Evolutionary conservation across 2,329 filamentous ascomycete species (phyloP).

Genomic region (Parafenestella ontariensis): DNA sequence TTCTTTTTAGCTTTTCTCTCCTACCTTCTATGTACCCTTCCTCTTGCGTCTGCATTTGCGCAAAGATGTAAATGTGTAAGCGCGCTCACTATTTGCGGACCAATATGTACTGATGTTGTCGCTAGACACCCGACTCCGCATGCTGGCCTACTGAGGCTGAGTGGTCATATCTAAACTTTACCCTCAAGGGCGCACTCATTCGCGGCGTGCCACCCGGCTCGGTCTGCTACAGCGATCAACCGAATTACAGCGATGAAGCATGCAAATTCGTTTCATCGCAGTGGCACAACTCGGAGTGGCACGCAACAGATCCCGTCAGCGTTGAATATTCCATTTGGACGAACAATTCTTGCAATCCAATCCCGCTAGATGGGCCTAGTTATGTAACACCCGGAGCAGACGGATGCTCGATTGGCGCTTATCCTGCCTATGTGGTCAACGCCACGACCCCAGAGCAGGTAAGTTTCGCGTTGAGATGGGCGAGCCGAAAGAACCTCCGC

Average conservation of each 20-base stretch:
- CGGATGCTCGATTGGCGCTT: slow-evolving; percentile 32
- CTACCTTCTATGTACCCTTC: not conserved
- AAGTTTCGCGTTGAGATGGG: slow-evolving; percentile 29
- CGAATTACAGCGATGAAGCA: slow-evolving; percentile 25
- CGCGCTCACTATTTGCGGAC: not conserved
- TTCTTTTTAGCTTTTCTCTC: not conserved
- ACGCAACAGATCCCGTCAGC: slow-evolving; percentile 35
- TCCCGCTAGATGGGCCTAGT: too few species aligned
- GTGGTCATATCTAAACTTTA: slow-evolving; percentile 30
- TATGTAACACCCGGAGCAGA: slow-evolving; percentile 24
- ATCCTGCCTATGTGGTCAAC: slow-evolving; percentile 40
- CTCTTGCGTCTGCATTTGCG: not conserved
- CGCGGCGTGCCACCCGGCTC: slow-evolving; percentile 28
- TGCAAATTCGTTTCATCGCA: slow-evolving; percentile 27
- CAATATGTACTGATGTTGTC: not conserved
- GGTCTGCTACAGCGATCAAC: slow-evolving; percentile 34
- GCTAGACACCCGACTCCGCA: slow-evolving; percentile 17
- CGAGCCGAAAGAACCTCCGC: slow-evolving; percentile 27
- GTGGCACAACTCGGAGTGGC: slow-evolving; percentile 40
- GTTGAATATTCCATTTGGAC: slow-evolving; percentile 38
- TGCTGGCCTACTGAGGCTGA: slow-evolving; percentile 33
- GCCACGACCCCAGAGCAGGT: slow-evolving; percentile 29
- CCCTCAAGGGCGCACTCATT: slow-evolving; percentile 29
- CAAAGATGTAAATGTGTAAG: slow-evolving; percentile 32
- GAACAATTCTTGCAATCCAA: too few species aligned